Evolutionary conservation across 1,284 basidiomycete genomes (phyloP).

Genomic region (Amylostereum areolatum): DNA sequence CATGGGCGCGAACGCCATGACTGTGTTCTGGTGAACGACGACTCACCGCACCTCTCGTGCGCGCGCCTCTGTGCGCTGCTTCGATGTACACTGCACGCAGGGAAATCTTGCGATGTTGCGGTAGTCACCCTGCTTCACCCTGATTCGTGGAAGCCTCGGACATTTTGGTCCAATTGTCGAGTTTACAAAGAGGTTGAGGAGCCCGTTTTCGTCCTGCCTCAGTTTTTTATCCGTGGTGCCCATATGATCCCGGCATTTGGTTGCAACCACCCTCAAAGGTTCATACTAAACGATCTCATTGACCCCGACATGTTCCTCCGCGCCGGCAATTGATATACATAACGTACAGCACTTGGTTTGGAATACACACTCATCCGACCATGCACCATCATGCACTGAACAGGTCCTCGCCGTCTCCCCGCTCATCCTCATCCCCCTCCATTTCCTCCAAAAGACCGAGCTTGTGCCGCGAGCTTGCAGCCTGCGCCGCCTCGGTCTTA

Average conservation of each 20-base stretch:
- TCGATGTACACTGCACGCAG: conserved; percentile 14
- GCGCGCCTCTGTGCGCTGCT: conserved; percentile 11
- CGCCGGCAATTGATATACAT: too few relatives aligned
- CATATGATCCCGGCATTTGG: conserved; percentile 13
- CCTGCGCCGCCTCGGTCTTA: too few relatives aligned
- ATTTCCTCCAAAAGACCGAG: too few relatives aligned
- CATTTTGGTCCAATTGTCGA: conserved; percentile 17
- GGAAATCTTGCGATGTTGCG: conserved; percentile 13
- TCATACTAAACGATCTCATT: conserved; percentile 12
- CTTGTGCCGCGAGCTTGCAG: too few relatives aligned
- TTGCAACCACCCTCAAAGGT: not conserved
- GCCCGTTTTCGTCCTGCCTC: conserved; percentile 11
- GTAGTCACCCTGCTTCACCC: conserved; percentile 14
- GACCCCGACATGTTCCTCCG: conserved; percentile 18
- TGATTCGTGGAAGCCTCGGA: conserved; percentile 18
- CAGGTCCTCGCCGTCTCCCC: too few relatives aligned
- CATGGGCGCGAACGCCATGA: conserved; percentile 14
- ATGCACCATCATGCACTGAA: too few relatives aligned
- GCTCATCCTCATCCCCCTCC: too few relatives aligned
- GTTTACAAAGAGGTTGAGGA: conserved; percentile 8
- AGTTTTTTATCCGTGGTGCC: conserved; percentile 12
- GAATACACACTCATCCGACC: too few relatives aligned
- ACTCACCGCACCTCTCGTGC: conserved; percentile 12
- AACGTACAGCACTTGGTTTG: too few relatives aligned
- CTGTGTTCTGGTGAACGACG: conserved; percentile 17